Evolutionary conservation across 2,329 filamentous ascomycete genomes (phyloP), one percentile per base, ranked within the genome.

Genomic region (Exserohilum turcica): DNA sequence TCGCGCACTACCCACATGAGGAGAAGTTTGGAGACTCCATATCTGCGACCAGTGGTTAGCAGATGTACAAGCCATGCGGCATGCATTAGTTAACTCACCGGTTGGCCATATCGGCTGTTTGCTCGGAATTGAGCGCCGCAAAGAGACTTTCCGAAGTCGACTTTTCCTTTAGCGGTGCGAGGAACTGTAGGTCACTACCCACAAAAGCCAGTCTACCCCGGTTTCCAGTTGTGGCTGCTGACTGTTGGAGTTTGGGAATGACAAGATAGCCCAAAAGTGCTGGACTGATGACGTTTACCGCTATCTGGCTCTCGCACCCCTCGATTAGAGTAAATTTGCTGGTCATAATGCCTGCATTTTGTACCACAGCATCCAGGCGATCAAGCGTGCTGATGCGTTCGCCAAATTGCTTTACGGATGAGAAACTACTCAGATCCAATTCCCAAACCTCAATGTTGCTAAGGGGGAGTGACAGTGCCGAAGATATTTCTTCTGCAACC

Each of bases 381-480:
- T 65, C 43, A 16, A 75, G 43, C 16, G 40, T 43, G 5, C 52
- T 40, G 60, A 54, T 4, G 31, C 42, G 42, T 18, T 35, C 31
- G 13, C 42, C 42, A 15, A 44, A 44, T 18, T 44, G 29, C 31
- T 44, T 44, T 6, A 44, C 32, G 18, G 42, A 44, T 16, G 42
- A 21, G 18, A 35, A 44, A 27, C 18, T 44, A 8, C 29, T n/a
- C 9, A 80, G 48, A 38, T 81, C 78, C 2, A 82, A 63, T 5
- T 64, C 62, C 79, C 78, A 81, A n/a, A 80, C 77, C 52, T 79
- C 71, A 31, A 80, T 59, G 4, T 29, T 28, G 65, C 63, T 13
- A 57, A 59, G 7, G 67, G 73, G 6, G 59, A 65, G 1, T 58
- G 27, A 44, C 74, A 68, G 40, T 2, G 42, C 42, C 12, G 42